phyloP scores from a whole-genome alignment of 768 basidiomycete genomes.

The Podaxis pistillaris region DNA sequence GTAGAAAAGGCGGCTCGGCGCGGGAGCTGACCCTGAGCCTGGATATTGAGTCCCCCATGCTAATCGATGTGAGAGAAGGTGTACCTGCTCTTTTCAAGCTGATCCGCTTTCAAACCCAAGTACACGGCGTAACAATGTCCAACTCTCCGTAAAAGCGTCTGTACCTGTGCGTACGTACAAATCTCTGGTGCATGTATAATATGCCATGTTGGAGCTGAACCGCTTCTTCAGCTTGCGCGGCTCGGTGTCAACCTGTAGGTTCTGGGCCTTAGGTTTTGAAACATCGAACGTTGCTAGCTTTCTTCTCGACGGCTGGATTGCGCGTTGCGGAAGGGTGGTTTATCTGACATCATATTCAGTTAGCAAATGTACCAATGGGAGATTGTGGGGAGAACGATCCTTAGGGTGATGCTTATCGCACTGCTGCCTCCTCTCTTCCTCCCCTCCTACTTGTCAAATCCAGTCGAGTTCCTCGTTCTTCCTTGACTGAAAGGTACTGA shows the following conservation, averaged over 20 bases:
- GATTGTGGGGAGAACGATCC: neutral
- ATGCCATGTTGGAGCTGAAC: neutral
- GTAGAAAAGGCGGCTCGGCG: neutral
- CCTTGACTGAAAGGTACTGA: constrained; percentile 3
- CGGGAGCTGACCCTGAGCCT: neutral
- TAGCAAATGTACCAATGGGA: neutral
- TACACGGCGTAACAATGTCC: neutral
- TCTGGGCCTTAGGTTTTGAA: neutral
- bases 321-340: neutral
- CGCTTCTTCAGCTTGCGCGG: neutral
- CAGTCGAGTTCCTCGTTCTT: neutral
- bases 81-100: neutral
- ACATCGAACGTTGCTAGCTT: neutral
- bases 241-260: neutral
- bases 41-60: neutral
- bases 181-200: neutral
- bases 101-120: neutral
- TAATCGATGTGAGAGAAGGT: neutral
- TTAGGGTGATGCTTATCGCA: neutral
- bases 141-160: neutral
- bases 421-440: neutral
- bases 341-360: neutral
- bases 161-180: neutral
- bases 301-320: neutral
- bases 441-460: neutral